Percentiles rank a stretch among this genome's conserved stretches.
These are phyloP conservation scores for Debaryomyces psychrophilus DNA, from an alignment of 1,139 yeast species.

Conservation along the genomic window DNA sequence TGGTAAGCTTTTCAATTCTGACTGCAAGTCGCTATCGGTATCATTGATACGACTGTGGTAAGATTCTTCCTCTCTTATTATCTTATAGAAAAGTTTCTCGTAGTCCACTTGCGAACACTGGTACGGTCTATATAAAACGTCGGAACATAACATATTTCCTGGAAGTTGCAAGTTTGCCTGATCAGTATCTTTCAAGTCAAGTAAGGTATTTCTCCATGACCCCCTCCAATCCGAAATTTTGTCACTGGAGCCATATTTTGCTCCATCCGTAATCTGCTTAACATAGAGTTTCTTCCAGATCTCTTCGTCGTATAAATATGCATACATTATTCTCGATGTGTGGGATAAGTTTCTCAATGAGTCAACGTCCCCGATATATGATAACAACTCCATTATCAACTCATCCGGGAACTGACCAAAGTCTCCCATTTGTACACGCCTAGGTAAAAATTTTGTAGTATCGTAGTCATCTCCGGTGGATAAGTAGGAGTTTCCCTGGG, in stretches of 20 bases:
- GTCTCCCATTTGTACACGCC: conserved; percentile 53
- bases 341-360: conserved; percentile 56
- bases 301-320: conserved; percentile 73
- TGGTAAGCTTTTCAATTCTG: conserved; percentile 27
- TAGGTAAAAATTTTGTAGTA: conserved; percentile 17
- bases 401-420: conserved; percentile 63
- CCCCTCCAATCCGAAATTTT: conserved; percentile 61
- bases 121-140: conserved; percentile 73
- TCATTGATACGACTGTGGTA: not conserved
- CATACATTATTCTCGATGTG: conserved; percentile 69
- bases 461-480: conserved; percentile 23
- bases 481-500: conserved; percentile 62
- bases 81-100: conserved; percentile 43
- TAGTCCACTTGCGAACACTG: conserved; percentile 78
- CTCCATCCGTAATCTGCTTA: conserved; percentile 13
- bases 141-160: conserved; percentile 49
- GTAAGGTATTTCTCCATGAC: conserved; percentile 71
- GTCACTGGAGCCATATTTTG: conserved; percentile 11
- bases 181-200: conserved; percentile 36
- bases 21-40: conserved; percentile 17
- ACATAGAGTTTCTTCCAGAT: conserved; percentile 69
- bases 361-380: conserved; percentile 44
- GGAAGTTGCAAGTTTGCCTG: conserved; percentile 47
- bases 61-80: conserved; percentile 50
- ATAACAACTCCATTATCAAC: conserved; percentile 48